Percentiles rank a stretch among this genome's conserved stretches.
Conservation (phyloP, 306 rosid genomes). For the Prosopis cineraria region DNA sequence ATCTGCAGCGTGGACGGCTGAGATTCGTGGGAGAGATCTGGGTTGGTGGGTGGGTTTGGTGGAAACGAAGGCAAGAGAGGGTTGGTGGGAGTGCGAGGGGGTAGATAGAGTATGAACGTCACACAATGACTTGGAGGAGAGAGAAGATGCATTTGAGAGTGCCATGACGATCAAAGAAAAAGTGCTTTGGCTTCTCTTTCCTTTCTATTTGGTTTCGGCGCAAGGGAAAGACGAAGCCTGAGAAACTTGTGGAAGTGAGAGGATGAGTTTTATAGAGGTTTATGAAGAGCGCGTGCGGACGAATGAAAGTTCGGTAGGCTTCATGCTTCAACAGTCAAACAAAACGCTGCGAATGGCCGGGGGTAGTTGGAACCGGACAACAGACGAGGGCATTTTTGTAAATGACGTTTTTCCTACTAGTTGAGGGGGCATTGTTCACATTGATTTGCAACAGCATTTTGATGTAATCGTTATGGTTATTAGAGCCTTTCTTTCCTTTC, state of each 20-base stretch:
- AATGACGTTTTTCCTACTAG: too few species aligned
- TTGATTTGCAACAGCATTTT: too few species aligned
- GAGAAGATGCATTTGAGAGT: conserved; percentile 46
- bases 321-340: neutral
- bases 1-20: conserved; percentile 67
- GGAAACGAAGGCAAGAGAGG: conserved; percentile 40
- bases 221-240: neutral
- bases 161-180: conserved; percentile 41
- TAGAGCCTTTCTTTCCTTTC: too few species aligned
- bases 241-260: neutral
- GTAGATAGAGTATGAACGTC: conserved; percentile 35
- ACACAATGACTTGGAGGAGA: conserved; percentile 56
- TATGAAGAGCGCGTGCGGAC: neutral
- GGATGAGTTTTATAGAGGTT: conserved; percentile 18
- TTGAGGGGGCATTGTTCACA: too few species aligned
- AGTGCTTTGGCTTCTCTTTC: neutral
- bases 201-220: neutral
- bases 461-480: too few species aligned
- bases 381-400: neutral
- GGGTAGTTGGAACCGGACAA: conserved; percentile 12
- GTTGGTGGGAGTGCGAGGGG: conserved; percentile 46
- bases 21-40: conserved; percentile 44
- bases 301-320: conserved; percentile 9
- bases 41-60: conserved; percentile 31
- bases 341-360: neutral